Percentiles rank a stretch among this genome's conserved stretches.
Evolutionary conservation across 163 green algal species (phyloP).

Genomic region (Chlorella variabilis): DNA sequence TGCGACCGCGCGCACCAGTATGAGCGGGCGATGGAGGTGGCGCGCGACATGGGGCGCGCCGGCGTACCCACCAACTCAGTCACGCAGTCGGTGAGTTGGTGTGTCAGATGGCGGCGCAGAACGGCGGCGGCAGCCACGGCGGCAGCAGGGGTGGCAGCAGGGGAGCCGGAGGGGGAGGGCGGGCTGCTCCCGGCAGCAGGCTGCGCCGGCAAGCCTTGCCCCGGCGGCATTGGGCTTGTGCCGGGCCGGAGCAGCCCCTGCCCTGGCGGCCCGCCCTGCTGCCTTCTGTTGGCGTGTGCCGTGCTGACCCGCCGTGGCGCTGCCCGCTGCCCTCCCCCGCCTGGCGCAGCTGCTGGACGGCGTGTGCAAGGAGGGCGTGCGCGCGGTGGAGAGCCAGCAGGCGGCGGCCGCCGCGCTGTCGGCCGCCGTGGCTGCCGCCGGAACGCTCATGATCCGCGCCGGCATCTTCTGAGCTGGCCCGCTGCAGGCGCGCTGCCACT

Average conservation of each 20-base stretch:
- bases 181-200: too few relatives aligned
- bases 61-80: slow-evolving; percentile 70
- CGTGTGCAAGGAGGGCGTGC: slow-evolving; percentile 73
- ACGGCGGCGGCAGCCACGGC: not conserved
- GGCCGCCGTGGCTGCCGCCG: slow-evolving; percentile 82
- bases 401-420: slow-evolving; percentile 73
- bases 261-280: not conserved
- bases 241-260: too few relatives aligned
- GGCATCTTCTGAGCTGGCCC: slow-evolving; percentile 66
- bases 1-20: slow-evolving; percentile 75
- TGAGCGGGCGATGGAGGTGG: slow-evolving; percentile 70
- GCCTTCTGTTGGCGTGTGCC: not conserved
- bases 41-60: slow-evolving; percentile 52
- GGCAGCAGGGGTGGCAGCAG: too few relatives aligned
- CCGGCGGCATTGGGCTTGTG: too few relatives aligned
- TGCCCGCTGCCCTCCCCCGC: not conserved
- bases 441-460: slow-evolving; percentile 76
- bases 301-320: too few relatives aligned
- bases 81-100: slow-evolving; percentile 51
- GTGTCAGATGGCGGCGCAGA: not conserved
- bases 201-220: too few relatives aligned
- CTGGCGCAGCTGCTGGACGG: slow-evolving; percentile 59
- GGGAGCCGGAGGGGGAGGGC: too few relatives aligned
- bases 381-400: slow-evolving; percentile 78
- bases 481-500: not conserved